These are phyloP conservation scores for Lecanoromycetidae sp. DNA, from an alignment of 2,329 filamentous ascomycete genomes.

Conservation along the genomic window DNA sequence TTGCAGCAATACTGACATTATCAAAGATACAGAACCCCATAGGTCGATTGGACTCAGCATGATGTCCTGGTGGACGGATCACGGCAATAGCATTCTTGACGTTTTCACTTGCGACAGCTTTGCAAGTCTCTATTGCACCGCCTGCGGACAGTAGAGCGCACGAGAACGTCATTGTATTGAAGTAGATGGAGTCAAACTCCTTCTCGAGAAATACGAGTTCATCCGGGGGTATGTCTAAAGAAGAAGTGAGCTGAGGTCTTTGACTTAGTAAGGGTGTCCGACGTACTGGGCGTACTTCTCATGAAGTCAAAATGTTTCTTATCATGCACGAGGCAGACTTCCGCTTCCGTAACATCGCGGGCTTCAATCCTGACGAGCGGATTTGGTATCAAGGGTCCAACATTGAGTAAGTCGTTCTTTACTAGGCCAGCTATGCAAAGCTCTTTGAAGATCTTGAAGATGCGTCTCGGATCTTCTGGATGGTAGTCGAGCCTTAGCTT, in stretches of 20 bases:
- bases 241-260: conserved; percentile 5
- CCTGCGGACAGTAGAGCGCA: conserved; percentile 77
- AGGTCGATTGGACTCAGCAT: conserved; percentile 72
- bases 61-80: conserved; percentile 87
- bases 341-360: conserved; percentile 62
- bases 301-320: conserved; percentile 72
- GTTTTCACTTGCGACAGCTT: conserved; percentile 68
- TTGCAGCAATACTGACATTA: conserved; percentile 88
- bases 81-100: conserved; percentile 95
- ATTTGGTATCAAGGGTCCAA: conserved; percentile 38
- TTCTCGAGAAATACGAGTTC: conserved; percentile 59
- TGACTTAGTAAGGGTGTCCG: background rate
- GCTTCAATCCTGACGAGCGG: conserved; percentile 60
- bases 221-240: conserved; percentile 37
- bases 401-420: conserved; percentile 42
- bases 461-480: conserved; percentile 84
- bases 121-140: conserved; percentile 89
- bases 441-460: conserved; percentile 84
- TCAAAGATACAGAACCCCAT: conserved; percentile 98
- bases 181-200: conserved; percentile 65
- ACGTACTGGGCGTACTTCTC: conserved; percentile 28
- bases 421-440: conserved; percentile 73
- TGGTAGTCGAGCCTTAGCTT: conserved; percentile 51
- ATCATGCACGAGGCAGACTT: conserved; percentile 71
- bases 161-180: conserved; percentile 68